phyloP scores from a whole-genome alignment of 2,329 filamentous ascomycete species.

The Calonectria naviculata region DNA sequence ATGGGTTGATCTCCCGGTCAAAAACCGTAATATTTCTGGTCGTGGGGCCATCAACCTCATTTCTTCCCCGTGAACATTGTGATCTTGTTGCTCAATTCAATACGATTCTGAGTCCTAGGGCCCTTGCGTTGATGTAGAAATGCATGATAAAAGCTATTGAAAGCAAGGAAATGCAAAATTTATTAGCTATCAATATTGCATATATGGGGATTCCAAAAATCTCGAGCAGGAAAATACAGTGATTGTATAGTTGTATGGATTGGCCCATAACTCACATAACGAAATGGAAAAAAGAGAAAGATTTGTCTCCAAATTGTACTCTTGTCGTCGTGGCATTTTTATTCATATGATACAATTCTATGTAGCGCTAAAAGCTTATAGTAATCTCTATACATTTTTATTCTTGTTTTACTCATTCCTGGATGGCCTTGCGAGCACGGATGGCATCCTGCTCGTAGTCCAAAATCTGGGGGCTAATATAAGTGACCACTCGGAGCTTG shows the following conservation, averaged over 20 bases:
- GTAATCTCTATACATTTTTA: background rate
- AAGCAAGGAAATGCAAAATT: no score
- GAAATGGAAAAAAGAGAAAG: no score
- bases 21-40: background rate
- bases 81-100: no score
- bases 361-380: background rate
- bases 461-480: background rate
- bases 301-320: background rate
- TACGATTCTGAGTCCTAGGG: no score
- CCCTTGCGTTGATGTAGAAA: no score
- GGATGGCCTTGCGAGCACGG: background rate
- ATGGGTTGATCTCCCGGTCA: background rate
- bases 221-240: no score
- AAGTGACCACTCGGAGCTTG: background rate
- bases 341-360: background rate
- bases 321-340: background rate
- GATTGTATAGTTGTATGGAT: no score
- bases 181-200: no score
- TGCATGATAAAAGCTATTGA: no score
- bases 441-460: background rate
- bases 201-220: no score
- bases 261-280: background rate
- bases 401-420: background rate
- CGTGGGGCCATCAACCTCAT: background rate
- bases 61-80: no score